Base-by-base conservation (phyloP, 129 eudicot genomes). In the Daucus carota region DNA sequence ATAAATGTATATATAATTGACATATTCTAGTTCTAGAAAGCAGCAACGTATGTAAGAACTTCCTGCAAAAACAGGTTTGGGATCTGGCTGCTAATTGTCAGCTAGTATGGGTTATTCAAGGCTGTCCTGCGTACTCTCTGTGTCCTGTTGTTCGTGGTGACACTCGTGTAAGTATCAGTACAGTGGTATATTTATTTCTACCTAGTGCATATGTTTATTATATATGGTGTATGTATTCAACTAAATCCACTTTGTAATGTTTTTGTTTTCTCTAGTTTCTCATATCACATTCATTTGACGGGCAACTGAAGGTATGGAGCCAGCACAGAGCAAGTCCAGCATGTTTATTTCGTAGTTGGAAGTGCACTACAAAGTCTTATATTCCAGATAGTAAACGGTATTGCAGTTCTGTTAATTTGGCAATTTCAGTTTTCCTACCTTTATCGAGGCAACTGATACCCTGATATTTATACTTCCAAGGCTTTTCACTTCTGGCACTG, bases 61-160 rank as follows among this genome's bases (percentile, higher is more conserved):
- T 36, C 73, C 29, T 68, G 73, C 42, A 36, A 22, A 20, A 33
- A 18, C 44, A 68, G 73, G 44, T 68, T 20, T 68, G 73, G 73
- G 46, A 68, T 33, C 28, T 33, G 45, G 43, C 26, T 16, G 41
- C 73, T 8, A 68, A n/a, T 20, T 17, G 22, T 68, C 73, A 68
- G 46, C 46, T 38, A 10, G 1, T 20, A 20, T 20, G 45, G 22
- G 24, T n/a, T 22, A 20, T 68, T 68, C 45, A 68, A 68, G 73
- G 73, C 20, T n/a, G 24, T 3, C 73, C 73, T 68, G 73, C 38
- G 41, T 22, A 68, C 73, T 68, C 73, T 68, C 73, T 68, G 14
- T 68, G 73, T 68, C 44, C 73, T 9, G 44, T 33, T 68, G 15
- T 68, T 20, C 22, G 73, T 5, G 24, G 24, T 68, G 13, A 68